Percentiles rank a stretch among this genome's conserved stretches.
Evolutionary conservation across 805 yeast species (phyloP).

Genomic region (Blastobotrys attinorum): DNA sequence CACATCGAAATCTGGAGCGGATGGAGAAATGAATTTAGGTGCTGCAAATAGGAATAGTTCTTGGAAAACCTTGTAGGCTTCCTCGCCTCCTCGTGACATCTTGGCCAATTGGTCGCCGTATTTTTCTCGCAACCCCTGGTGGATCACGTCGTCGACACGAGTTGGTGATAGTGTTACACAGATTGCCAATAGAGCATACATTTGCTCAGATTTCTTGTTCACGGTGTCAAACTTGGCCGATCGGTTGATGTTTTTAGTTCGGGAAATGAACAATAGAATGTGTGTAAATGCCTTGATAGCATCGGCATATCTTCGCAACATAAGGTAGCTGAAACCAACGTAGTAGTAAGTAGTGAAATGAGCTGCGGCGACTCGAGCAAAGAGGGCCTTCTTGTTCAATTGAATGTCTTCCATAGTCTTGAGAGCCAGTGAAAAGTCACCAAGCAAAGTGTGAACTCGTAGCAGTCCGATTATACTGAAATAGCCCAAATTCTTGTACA

Average conservation of each 20-base stretch:
- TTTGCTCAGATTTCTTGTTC: conserved; percentile 42
- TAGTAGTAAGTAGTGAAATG: conserved; percentile 46
- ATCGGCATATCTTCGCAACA: conserved; percentile 43
- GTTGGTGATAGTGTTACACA: conserved; percentile 41
- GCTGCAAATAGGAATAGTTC: conserved; percentile 41
- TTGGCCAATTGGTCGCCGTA: conserved; percentile 39
- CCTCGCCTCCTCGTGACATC: conserved; percentile 38
- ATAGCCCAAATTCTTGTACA: conserved; percentile 41
- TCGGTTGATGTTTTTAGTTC: conserved; percentile 37
- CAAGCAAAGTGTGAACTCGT: conserved; percentile 42
- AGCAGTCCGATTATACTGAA: conserved; percentile 41
- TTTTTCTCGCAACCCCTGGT: conserved; percentile 38
- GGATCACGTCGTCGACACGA: conserved; percentile 39
- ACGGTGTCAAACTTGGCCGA: conserved; percentile 40
- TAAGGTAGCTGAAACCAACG: conserved; percentile 43
- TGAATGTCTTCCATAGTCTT: conserved; percentile 42
- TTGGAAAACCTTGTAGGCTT: conserved; percentile 35
- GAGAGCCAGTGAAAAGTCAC: conserved; percentile 43
- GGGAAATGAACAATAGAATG: conserved; percentile 38
- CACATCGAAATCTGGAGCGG: conserved; percentile 30
- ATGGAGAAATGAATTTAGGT: conserved; percentile 41
- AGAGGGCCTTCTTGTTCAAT: conserved; percentile 39
- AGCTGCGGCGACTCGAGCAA: conserved; percentile 40
- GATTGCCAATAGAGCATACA: conserved; percentile 42
- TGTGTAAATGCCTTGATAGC: conserved; percentile 43